Base-by-base conservation (phyloP, 805 yeast genomes). In the Vanderwaltozyma yarrowii region DNA sequence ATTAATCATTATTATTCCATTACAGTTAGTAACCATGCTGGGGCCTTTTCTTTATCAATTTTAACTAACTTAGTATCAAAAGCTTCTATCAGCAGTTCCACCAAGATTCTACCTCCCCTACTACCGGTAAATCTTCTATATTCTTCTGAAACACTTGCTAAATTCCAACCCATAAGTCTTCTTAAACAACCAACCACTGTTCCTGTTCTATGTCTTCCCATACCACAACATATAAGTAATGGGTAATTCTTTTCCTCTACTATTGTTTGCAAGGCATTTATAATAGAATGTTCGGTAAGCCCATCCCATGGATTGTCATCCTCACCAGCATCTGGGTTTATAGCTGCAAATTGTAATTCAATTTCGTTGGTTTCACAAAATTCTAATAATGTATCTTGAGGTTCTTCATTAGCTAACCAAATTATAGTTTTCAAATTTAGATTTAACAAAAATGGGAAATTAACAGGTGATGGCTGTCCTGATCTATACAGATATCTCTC, bases 141-240 rank as follows among this genome's bases (percentile, higher is more conserved):
- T 57, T 89, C 98, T 58, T 89, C 98, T 40, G 87, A 76, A 1
- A 89, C 92, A 57, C 82, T 62, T 10, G 97, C 96, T 55, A 89
- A 65, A 53, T 94, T 92, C 98, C 98, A 89, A n/a, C 94, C 89
- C 68, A 92, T 96, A 15, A 92, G 65, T 42, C 95, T 71, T 45
- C 98, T 67, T 33, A 89, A 64, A 59, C 98, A 89, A 1, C 98
- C 98, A 42, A 92, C 76, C 3, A 92, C 95, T 0, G 97, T 88
- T 1, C 98, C 98, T 0, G 97, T 88, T 46, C 98, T 70, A 60
- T 89, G 98, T 48, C 98, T 69, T 0, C 98, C 98, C 98, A 92
- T 92, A 12, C 96, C 96, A 52, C 97, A 92, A 59, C 97, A 92
- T 4, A 88, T 88, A 36, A 92, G 64, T 44, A 92, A 51, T 0